Conservation (phyloP, 2,329 filamentous ascomycete genomes). For the Lachnellula willkommii region DNA sequence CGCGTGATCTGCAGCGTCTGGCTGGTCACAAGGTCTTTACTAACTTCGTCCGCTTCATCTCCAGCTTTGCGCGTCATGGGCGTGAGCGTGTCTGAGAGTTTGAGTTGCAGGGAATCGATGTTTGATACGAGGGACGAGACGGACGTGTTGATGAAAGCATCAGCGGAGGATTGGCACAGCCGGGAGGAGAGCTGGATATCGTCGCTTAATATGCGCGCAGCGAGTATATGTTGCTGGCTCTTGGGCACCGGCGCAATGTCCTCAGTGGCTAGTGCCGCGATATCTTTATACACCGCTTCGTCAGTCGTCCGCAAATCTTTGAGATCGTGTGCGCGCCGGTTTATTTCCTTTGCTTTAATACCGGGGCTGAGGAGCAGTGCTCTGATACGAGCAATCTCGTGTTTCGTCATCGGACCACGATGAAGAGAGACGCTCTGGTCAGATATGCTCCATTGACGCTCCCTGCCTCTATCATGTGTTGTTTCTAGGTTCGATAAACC, state of each 20-base stretch:
- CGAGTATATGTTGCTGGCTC: conserved; percentile 38
- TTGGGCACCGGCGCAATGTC: conserved; percentile 18
- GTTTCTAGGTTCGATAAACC: conserved; percentile 39
- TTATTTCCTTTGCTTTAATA: conserved; percentile 83
- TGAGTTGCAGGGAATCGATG: conserved; percentile 40
- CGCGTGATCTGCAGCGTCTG: conserved; percentile 77
- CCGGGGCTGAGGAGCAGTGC: conserved; percentile 76
- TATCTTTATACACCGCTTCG: conserved; percentile 17
- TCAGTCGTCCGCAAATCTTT: conserved; percentile 20
- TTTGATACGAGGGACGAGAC: conserved; percentile 43
- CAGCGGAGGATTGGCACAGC: conserved; percentile 52
- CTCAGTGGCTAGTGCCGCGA: conserved; percentile 20
- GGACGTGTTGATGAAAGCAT: conserved; percentile 52
- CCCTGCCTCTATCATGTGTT: conserved; percentile 16
- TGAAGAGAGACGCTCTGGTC: conserved; percentile 37
- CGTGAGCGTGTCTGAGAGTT: conserved; percentile 40
- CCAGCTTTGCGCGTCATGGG: conserved; percentile 60
- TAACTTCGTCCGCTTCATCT: conserved; percentile 75
- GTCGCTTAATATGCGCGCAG: conserved; percentile 45
- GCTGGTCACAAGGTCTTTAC: conserved; percentile 67
- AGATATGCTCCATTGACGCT: conserved; percentile 48
- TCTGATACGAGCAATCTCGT: conserved; percentile 75
- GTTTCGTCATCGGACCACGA: conserved; percentile 48
- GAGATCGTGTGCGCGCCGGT: conserved; percentile 49
- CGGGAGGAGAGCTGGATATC: conserved; percentile 42